Conservation (phyloP, 257 asterid species). For the Capsicum pubescens region DNA sequence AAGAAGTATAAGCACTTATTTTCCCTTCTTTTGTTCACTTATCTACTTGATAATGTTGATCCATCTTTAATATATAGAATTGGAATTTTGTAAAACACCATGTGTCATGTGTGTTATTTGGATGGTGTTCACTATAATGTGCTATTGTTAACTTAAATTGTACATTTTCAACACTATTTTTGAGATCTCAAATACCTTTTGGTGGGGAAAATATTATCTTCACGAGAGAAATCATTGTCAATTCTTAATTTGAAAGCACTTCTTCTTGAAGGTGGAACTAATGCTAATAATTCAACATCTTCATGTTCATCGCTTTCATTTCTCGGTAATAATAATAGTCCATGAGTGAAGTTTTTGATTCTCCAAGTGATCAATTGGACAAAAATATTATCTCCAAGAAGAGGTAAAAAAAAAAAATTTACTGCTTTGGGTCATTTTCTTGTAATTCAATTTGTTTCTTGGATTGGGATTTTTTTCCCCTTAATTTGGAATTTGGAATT, state of each 20-base stretch:
- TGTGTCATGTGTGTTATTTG: no score
- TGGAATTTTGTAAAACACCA: no score
- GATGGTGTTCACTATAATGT: background rate
- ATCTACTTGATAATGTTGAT: no score
- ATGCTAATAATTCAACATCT: conserved; percentile 1
- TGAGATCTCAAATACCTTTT: conserved; percentile 32
- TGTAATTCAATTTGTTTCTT: background rate
- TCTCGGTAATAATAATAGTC: conserved; percentile 36
- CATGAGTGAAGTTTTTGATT: conserved; percentile 49
- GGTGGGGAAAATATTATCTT: conserved; percentile 56
- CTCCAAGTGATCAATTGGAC: conserved; percentile 36
- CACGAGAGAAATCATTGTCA: conserved; percentile 68
- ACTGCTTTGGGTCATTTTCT: background rate
- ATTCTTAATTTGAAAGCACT: conserved; percentile 44
- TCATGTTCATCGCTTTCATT: conserved; percentile 24
- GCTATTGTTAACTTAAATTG: background rate
- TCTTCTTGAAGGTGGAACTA: conserved; percentile 36
- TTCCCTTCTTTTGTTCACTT: background rate
- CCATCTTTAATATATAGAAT: no score
- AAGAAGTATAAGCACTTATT: background rate
- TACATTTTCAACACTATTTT: background rate
- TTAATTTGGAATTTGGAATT: background rate
- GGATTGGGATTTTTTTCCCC: background rate
- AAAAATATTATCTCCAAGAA: conserved; percentile 50
- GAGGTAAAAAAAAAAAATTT: conserved; percentile 39